phyloP scores from a whole-genome alignment of 2,329 filamentous ascomycete genomes.

The Fusarium sp. region DNA sequence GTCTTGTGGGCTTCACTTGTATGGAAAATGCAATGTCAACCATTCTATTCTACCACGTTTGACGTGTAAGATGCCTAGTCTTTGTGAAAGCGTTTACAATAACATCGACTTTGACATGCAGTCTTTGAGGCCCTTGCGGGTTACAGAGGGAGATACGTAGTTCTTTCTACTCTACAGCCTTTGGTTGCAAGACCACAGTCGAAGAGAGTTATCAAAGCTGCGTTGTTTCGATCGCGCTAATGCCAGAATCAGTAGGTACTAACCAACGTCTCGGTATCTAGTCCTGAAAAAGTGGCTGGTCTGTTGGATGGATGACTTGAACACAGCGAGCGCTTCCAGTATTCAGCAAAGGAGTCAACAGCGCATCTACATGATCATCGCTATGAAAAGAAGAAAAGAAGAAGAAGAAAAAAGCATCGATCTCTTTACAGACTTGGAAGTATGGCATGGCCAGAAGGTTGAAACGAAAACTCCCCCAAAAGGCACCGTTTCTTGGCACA shows the following conservation, averaged over 20 bases:
- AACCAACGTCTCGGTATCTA: slow-evolving; percentile 25
- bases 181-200: not conserved
- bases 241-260: slow-evolving; percentile 1
- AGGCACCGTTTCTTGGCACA: slow-evolving; percentile 13
- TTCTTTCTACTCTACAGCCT: not conserved
- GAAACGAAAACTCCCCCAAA: slow-evolving; percentile 24
- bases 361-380: not conserved
- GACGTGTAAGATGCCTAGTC: not conserved
- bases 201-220: slow-evolving; percentile 10
- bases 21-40: slow-evolving; percentile 15
- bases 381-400: not conserved
- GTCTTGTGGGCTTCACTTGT: slow-evolving; percentile 12
- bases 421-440: not conserved
- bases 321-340: not conserved
- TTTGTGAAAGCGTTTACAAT: slow-evolving; percentile 1
- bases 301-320: not conserved
- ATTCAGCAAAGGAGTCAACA: not conserved
- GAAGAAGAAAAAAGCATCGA: not conserved
- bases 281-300: not conserved
- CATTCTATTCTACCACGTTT: slow-evolving; percentile 7
- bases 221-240: slow-evolving; percentile 29
- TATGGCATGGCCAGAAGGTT: slow-evolving; percentile 23
- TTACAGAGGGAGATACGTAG: not conserved
- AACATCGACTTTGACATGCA: not conserved
- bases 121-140: not conserved